A percentile compares a stretch with the other conserved stretches of the same genome.
These are phyloP conservation scores for Herpetomonas samuelpessoai DNA, from an alignment of 208 protist genomes.

Conservation along the genomic window DNA sequence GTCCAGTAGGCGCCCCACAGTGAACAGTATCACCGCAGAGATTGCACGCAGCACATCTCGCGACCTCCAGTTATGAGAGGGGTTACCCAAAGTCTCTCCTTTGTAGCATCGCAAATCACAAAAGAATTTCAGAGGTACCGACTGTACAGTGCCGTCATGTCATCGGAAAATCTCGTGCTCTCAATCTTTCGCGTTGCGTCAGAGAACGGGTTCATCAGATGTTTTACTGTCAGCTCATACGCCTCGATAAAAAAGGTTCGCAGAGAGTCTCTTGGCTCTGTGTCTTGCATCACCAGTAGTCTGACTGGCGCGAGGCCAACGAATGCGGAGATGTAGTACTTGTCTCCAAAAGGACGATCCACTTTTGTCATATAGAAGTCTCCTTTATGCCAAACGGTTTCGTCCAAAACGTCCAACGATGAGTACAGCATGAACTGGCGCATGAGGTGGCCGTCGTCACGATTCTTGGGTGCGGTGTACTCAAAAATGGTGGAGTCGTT, in stretches of 20 bases:
- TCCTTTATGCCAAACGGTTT: slow-evolving; percentile 38
- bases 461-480: slow-evolving; percentile 10
- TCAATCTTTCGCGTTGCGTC: slow-evolving; percentile 19
- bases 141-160: slow-evolving; percentile 12
- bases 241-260: slow-evolving; percentile 40
- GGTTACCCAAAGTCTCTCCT: too few relatives aligned
- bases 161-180: slow-evolving; percentile 18
- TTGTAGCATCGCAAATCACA: too few relatives aligned
- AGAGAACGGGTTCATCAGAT: slow-evolving; percentile 50
- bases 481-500: slow-evolving; percentile 27
- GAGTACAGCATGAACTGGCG: slow-evolving; percentile 47
- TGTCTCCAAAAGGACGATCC: slow-evolving; percentile 40
- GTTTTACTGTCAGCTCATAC: slow-evolving; percentile 43
- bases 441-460: slow-evolving; percentile 16
- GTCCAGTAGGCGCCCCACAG: too few relatives aligned
- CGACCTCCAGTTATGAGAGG: too few relatives aligned
- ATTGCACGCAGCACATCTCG: too few relatives aligned
- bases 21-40: too few relatives aligned
- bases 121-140: slow-evolving; percentile 18
- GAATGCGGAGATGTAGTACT: slow-evolving; percentile 55
- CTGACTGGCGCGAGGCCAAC: slow-evolving; percentile 46
- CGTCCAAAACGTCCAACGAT: slow-evolving; percentile 48
- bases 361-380: slow-evolving; percentile 46
- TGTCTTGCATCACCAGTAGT: slow-evolving; percentile 49
- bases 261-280: slow-evolving; percentile 39